Base-by-base conservation (phyloP, 2,329 filamentous ascomycete species). In the Paramyrothecium roridum region DNA sequence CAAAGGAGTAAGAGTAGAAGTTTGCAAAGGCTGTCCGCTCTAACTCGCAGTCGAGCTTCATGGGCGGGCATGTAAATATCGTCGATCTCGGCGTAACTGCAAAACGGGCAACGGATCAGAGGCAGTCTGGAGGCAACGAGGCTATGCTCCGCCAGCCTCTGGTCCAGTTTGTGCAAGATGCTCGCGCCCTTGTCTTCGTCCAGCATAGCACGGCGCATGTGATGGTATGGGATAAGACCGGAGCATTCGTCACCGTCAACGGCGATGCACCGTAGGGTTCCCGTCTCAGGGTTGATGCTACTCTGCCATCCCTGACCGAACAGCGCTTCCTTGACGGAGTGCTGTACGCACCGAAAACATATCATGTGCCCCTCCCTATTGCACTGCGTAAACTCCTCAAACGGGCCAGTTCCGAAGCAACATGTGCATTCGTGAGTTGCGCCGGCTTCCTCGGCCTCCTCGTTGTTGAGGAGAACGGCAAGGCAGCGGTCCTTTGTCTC, bases 301-400 rank as follows among this genome's bases (percentile, higher is more conserved):
- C 89, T 86, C 51, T 85, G 83, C 91, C 93, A 97, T 52, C 91
- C 91, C 70, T 98, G 95, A 0, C 95, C 95, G 68, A 96, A 98
- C 0, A 98, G 77, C 2, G 93, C 92, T 69, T 98, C 93, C 51
- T 88, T 89, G 56, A 93, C 82, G 12, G 92, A 88, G 60, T 89
- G 85, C 59, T 88, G 87, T 52, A 98, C 87, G 71, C 95, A 98
- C 48, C 84, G 83, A 72, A 93, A 87, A 73, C 90, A 95, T 54
- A 93, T 80, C 67, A 90, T 82, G 72, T 95, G 90, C 2, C 84
- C 86, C 3, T 82, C 79, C 33, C 78, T 72, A 65, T 83, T 82
- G 74, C 90, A 95, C n/a, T 83, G 81, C 0, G 88, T 85, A 56
- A 93, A 81, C 64, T 90, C 84, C 68, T 93, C 89, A 59, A 93